Base-by-base conservation (phyloP, 768 basidiomycete genomes). In the Suillus placidus region DNA sequence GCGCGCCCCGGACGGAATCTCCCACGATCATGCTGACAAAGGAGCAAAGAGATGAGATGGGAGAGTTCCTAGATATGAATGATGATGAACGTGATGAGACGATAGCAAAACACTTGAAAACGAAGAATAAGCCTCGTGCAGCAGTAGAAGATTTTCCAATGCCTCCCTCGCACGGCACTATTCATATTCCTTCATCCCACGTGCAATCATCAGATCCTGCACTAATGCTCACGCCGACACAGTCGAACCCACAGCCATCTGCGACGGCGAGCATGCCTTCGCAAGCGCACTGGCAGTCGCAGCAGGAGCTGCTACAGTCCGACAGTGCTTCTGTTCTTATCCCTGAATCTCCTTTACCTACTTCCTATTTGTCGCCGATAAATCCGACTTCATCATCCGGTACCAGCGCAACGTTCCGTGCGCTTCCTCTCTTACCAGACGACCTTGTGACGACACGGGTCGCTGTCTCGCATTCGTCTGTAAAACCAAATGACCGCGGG, bases 401-500 rank as follows among this genome's bases (percentile, higher is more conserved):
- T 35, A 70, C 65, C 66, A 71, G 72, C 62, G 73, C 85, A 47
- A 82, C 82, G 30, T 93, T 91, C 78, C 89, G 92, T 61, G 88
- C 89, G 2, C 84, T 93, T 30, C 91, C 91, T 14, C 80, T 93
- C 32, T 76, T 93, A 26, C 80, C 87, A 5, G 77, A 80, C 16
- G 93, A 97, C 72, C 88, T 99, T 16, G 87, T 88, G 43, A 84
- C 83, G 58, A 93, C 94, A 3, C 82, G 79, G 34, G 82, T 94
- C 64, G 74, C 78, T 8, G 94, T 98, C 35, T 88, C 88, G 2
- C 89, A 89, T 63, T 95, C 93, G 14, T 88, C 91, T 58, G 94
- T 98, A 64, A 87, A 89, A 20, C 88, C 94, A 6, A 98, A 97
- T 72, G 93, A 97, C 66, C 85, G 90, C 61, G 93, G 94, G 60